A percentile compares a stretch with the other conserved stretches of the same genome.
Evolutionary conservation across 2,329 filamentous ascomycete species (phyloP).

Genomic region (Curvularia spicifera): DNA sequence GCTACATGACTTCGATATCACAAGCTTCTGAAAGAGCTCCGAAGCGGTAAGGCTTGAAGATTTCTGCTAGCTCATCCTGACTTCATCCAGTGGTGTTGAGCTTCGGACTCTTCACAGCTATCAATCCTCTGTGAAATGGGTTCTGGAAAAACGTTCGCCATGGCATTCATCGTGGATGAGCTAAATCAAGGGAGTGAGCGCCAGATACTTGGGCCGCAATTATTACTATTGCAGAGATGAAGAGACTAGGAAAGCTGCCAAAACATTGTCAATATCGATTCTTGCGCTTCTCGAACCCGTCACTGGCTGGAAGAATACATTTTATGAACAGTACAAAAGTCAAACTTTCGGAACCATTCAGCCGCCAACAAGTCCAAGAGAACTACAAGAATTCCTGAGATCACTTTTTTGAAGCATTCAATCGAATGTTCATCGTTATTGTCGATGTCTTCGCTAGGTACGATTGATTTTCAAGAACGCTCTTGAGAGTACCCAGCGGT

Average conservation of each 20-base stretch:
- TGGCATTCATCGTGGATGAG: background rate
- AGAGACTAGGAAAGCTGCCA: background rate
- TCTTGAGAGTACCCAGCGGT: background rate
- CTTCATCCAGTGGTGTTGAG: background rate
- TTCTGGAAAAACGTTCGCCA: background rate
- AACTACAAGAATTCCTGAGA: background rate
- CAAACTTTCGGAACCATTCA: background rate
- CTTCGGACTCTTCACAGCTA: background rate
- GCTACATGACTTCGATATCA: background rate
- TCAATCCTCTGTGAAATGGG: background rate
- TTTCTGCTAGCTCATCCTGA: background rate
- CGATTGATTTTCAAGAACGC: background rate
- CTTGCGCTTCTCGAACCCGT: background rate
- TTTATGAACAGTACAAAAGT: background rate
- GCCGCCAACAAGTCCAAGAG: background rate
- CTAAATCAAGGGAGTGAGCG: background rate
- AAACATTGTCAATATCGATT: background rate
- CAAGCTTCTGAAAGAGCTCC: background rate
- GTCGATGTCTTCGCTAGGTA: background rate
- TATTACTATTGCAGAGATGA: background rate
- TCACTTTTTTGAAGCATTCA: background rate
- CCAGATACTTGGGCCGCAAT: background rate
- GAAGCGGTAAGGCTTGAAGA: background rate
- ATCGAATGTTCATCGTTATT: background rate
- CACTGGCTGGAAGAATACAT: background rate